Base-by-base conservation (phyloP, 495 filamentous ascomycete genomes). In the Astrothelium subdiscretum region DNA sequence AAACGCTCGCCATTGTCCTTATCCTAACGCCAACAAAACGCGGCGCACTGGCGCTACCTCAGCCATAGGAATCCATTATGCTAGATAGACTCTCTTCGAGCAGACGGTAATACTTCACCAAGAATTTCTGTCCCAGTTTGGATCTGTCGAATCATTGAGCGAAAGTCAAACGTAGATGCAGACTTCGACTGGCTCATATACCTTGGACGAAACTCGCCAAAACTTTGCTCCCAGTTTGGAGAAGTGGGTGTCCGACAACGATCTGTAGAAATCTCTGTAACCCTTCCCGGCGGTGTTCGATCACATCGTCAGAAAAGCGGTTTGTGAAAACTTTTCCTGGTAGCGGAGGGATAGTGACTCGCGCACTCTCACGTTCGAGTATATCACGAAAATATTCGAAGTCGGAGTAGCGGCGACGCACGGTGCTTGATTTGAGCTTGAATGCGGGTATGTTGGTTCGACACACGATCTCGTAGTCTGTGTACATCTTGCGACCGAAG, bases 371-470 rank as follows among this genome's bases (percentile, higher is more conserved):
- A 61, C 95, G 87, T 80, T 98, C 94, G 59, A 98, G 82, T 61
- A 97, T 96, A 72, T 98, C 94, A 68, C 94, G 91, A 78, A 98
- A 98, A 78, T 94, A 91, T 77, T 98, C 94, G 69, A 98, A 98
- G 75, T 98, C 94, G 62, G 87, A 91, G 77, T 98, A 98, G 29
- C 94, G 89, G 60, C 94, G 85, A 62, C 94, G 91, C 59, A 97
- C 95, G 64, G 83, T 80, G 54, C 87, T 91, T 71, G 89, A 79
- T 69, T 87, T 85, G 65, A 97, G 85, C 79, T 96, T 95, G 83
- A 98, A 98, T 67, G 95, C 92, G 62, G 94, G 94, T 72, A 98
- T 98, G 77, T 98, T 98, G 75, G 94, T 98, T 44, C 89, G 85
- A 79, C 92, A 96, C 64, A 94, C 78, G 68, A 98, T 95, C 76